Percentiles rank a stretch among this genome's conserved stretches.
These are phyloP conservation scores for Leishmania mexicana DNA, from an alignment of 208 protist species.

Conservation along the genomic window DNA sequence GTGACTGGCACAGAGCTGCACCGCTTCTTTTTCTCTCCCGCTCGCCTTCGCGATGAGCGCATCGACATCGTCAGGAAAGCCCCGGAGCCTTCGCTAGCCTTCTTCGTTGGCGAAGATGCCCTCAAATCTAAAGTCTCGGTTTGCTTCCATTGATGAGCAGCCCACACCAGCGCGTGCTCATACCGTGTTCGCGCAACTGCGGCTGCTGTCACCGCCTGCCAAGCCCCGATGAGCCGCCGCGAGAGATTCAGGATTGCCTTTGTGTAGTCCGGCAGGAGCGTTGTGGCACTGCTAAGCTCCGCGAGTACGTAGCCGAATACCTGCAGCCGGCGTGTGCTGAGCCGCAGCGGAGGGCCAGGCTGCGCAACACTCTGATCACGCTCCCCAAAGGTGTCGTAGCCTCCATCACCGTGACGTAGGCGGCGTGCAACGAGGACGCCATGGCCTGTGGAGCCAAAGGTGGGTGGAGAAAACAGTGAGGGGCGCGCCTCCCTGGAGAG, in stretches of 20 bases:
- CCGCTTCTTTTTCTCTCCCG: neutral
- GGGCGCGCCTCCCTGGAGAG: neutral
- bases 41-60: neutral
- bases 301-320: slow-evolving; percentile 64
- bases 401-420: neutral
- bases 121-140: neutral
- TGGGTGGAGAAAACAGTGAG: neutral
- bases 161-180: slow-evolving; percentile 33
- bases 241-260: slow-evolving; percentile 54
- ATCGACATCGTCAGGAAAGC: neutral
- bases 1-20: neutral
- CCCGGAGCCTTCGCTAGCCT: neutral
- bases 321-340: slow-evolving; percentile 57
- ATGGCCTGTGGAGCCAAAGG: neutral
- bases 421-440: neutral
- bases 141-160: neutral
- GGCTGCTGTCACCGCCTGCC: slow-evolving; percentile 69
- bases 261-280: slow-evolving; percentile 69
- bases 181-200: slow-evolving; percentile 34
- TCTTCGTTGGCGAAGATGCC: neutral
- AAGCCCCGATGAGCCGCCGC: slow-evolving; percentile 50
- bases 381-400: neutral
- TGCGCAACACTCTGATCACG: neutral
- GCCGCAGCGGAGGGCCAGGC: slow-evolving; percentile 8
- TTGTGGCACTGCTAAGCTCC: slow-evolving; percentile 70